phyloP scores from a whole-genome alignment of 2,329 filamentous ascomycete species.

The Trichocomaceae sp. region DNA sequence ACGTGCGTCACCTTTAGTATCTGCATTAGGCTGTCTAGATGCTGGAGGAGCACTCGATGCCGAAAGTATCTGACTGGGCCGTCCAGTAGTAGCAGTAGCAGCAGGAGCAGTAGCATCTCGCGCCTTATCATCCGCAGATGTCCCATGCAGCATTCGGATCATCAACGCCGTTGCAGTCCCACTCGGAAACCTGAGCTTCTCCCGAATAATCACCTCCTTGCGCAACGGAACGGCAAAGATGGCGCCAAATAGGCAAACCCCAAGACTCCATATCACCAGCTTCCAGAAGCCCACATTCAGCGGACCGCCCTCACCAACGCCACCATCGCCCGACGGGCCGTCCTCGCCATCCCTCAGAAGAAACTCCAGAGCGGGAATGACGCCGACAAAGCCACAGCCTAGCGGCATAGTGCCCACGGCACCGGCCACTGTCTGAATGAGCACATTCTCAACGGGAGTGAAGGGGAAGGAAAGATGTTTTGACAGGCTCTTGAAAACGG shows the following conservation, averaged over 20 bases:
- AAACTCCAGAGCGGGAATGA: conserved; percentile 87
- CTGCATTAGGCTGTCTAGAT: conserved; percentile 31
- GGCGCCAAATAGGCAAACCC: conserved; percentile 92
- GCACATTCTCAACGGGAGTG: conserved; percentile 89
- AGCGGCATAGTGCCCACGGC: conserved; percentile 95
- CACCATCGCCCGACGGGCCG: conserved; percentile 67
- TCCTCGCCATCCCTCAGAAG: conserved; percentile 70
- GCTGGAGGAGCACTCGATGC: neutral
- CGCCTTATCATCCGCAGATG: conserved; percentile 35
- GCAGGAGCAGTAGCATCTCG: too few relatives aligned
- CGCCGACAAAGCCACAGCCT: conserved; percentile 90
- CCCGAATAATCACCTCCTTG: conserved; percentile 84
- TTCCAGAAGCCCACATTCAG: conserved; percentile 66
- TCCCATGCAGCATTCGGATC: conserved; percentile 81
- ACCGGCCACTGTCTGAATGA: conserved; percentile 92
- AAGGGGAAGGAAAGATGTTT: conserved; percentile 72
- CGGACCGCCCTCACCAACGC: conserved; percentile 68
- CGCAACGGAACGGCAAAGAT: conserved; percentile 90
- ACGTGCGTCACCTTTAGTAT: conserved; percentile 30
- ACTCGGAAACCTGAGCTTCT: conserved; percentile 88
- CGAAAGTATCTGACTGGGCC: neutral
- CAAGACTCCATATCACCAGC: conserved; percentile 82
- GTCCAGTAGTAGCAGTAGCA: too few relatives aligned
- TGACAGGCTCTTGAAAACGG: conserved; percentile 76
- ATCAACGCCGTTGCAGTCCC: conserved; percentile 92